A percentile compares a stretch with the other conserved stretches of the same genome.
phyloP scores from a whole-genome alignment of 1,139 yeast species.

The Saccharomycopsis crataegensis region DNA sequence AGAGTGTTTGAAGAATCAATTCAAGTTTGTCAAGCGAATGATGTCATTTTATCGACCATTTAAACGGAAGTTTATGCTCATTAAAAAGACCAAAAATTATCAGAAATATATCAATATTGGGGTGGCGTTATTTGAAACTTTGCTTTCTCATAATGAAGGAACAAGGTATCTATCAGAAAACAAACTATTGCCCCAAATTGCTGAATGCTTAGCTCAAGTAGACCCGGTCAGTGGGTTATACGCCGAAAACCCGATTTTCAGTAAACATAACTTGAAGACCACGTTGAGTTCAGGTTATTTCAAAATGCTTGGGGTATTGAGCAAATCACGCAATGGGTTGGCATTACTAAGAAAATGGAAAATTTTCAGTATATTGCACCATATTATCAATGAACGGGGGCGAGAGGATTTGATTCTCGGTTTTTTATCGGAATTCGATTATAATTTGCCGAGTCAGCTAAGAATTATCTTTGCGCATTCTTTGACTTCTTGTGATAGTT shows the following conservation, averaged over 20 bases:
- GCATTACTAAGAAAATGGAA: slow-evolving; percentile 74
- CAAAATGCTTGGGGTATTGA: slow-evolving; percentile 65
- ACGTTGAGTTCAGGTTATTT: slow-evolving; percentile 76
- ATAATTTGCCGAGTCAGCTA: slow-evolving; percentile 57
- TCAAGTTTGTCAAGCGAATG: slow-evolving; percentile 72
- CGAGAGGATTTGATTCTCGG: slow-evolving; percentile 54
- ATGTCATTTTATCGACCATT: slow-evolving; percentile 88
- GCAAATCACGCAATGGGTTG: slow-evolving; percentile 54
- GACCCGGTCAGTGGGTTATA: slow-evolving; percentile 73
- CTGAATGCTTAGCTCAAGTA: slow-evolving; percentile 80
- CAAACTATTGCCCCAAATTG: slow-evolving; percentile 76
- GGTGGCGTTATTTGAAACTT: slow-evolving; percentile 57
- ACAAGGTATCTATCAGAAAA: slow-evolving; percentile 59
- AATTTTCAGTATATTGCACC: slow-evolving; percentile 71
- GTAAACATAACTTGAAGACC: slow-evolving; percentile 48
- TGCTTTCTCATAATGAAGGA: slow-evolving; percentile 62
- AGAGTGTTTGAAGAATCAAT: slow-evolving; percentile 67
- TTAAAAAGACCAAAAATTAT: slow-evolving; percentile 43
- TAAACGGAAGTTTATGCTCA: slow-evolving; percentile 72
- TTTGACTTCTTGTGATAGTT: slow-evolving; percentile 46
- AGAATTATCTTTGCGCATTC: slow-evolving; percentile 61
- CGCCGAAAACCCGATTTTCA: slow-evolving; percentile 68
- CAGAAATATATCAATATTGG: slow-evolving; percentile 63
- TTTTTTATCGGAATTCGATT: slow-evolving; percentile 56
- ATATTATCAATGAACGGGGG: slow-evolving; percentile 51